Evolutionary conservation across 2,329 filamentous ascomycete genomes (phyloP).

Genomic region (Colletotrichum sp.): DNA sequence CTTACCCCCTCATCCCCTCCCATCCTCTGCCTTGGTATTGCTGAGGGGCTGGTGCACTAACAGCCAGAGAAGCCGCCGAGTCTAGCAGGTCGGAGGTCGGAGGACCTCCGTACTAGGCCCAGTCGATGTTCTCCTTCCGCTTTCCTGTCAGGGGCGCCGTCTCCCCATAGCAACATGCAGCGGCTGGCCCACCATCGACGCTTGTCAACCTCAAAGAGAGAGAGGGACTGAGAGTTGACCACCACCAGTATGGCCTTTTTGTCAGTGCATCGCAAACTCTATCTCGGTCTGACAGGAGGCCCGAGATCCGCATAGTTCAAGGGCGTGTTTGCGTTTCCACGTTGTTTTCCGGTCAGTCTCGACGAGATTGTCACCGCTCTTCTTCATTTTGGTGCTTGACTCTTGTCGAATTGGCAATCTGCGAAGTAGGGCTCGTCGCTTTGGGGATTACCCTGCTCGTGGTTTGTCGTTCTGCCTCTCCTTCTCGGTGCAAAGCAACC

Average conservation of each 20-base stretch:
- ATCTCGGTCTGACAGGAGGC: constrained; percentile 15
- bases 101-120: constrained; percentile 20
- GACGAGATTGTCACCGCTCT: constrained; percentile 1
- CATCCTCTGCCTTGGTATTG: not conserved
- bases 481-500: not conserved
- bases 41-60: constrained; percentile 18
- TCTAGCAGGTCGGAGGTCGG: constrained; percentile 18
- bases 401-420: constrained; percentile 14
- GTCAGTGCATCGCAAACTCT: constrained; percentile 19
- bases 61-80: constrained; percentile 8
- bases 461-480: not conserved
- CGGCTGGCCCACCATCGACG: not conserved
- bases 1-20: not conserved
- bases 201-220: not conserved
- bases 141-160: constrained; percentile 10
- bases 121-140: constrained; percentile 12
- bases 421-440: not conserved
- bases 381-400: constrained; percentile 10
- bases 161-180: not conserved
- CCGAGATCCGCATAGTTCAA: not conserved
- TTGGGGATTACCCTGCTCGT: constrained; percentile 2
- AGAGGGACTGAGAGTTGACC: constrained; percentile 1
- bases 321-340: not conserved
- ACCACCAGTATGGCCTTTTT: constrained; percentile 1
- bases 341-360: not conserved